Evolutionary conservation across 2,329 filamentous ascomycete species (phyloP), one percentile per base, ranked within the genome.

Genomic region (Alternaria arbusti): DNA sequence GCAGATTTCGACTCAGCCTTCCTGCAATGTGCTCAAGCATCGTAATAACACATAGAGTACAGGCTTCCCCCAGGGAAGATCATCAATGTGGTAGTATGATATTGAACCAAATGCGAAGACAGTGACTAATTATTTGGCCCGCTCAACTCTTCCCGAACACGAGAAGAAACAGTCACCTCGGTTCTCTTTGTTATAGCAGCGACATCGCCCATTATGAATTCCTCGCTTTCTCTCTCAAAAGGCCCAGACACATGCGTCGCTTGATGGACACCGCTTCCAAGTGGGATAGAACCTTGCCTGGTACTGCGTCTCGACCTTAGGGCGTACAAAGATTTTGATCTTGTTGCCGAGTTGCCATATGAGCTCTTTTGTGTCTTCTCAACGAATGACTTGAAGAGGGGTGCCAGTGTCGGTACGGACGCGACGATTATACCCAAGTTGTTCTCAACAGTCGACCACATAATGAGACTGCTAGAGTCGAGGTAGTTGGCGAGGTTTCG

Each of bases 351-450:
- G 20, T 57, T 62, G 1, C 32, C 54, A 17, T 54, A 51, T 5
- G 60, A 66, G 36, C 63, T 62, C 45, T 59, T 65, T 22, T 63
- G 61, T 17, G 67, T 69, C 54, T 62, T 69, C 8, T 69, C 67
- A 7, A 66, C 65, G 15, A 62, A 69, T 23, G 64, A 69, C 6
- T 62, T 69, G 60, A 67, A 67, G 1, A 69, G 60, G 1, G 63
- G 67, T 15, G 65, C 65, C 0, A 67, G 60, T 2, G 67, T 67
- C 2, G 67, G 67, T 6, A 69, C 62, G 2, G 57, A 67, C 2
- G 60, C 65, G 7, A 69, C 67, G 46, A 69, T 65, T 17, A 69
- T 67, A 10, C 67, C 67, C 20, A 67, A n/a, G 12, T 69, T 69
- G 43, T 69, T 69, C 25, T 67, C 67, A 15, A 69, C 49, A 4